Conservation (phyloP, 2,329 filamentous ascomycete genomes). For the Mycogone perniciosa region DNA sequence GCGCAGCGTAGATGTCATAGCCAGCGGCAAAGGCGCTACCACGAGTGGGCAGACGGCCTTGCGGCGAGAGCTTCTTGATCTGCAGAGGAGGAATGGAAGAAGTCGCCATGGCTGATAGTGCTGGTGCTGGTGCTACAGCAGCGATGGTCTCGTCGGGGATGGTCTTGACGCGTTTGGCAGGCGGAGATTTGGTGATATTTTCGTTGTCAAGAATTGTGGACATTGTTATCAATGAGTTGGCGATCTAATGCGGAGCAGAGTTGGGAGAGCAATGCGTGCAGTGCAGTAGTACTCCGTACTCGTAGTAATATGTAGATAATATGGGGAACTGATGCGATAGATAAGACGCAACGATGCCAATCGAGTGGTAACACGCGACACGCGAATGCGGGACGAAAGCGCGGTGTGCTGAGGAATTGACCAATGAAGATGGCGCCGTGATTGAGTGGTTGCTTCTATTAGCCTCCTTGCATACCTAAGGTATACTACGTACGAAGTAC, state of each 20-base stretch:
- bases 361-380: conserved; percentile 24
- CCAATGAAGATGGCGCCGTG: conserved; percentile 19
- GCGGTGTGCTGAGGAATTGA: conserved; percentile 19
- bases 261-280: not conserved
- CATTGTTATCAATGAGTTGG: conserved; percentile 17
- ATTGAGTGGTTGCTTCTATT: conserved; percentile 19
- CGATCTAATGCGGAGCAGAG: conserved; percentile 19
- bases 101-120: not conserved
- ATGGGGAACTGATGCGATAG: conserved; percentile 10
- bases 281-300: not conserved
- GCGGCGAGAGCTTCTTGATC: conserved; percentile 79
- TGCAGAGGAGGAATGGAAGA: conserved; percentile 56
- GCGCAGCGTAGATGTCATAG: conserved; percentile 84
- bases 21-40: conserved; percentile 87
- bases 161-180: conserved; percentile 74
- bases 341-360: not conserved
- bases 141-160: conserved; percentile 24
- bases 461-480: conserved; percentile 5
- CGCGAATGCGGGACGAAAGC: conserved; percentile 16
- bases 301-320: not conserved
- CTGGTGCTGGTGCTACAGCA: not conserved
- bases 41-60: conserved; percentile 76
- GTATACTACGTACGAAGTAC: too few relatives aligned
- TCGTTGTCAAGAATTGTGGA: conserved; percentile 27
- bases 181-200: conserved; percentile 62